phyloP scores from a whole-genome alignment of 139 green algal species.

The Zygnema cylindricum region DNA sequence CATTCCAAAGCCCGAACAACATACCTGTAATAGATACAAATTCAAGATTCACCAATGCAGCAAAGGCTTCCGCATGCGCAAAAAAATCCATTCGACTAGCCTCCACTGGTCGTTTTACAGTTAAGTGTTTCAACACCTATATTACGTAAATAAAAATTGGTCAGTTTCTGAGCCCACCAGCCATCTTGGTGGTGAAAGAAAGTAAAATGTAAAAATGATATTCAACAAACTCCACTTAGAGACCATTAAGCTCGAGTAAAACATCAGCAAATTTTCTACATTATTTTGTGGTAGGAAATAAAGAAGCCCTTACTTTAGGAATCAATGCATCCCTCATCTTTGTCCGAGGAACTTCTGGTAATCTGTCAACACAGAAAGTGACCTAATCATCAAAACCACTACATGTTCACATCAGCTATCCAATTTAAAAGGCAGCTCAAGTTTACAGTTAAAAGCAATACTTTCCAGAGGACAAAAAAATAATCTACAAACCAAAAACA shows the following conservation, averaged over 20 bases:
- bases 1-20: too few relatives aligned
- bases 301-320: constrained; percentile 33
- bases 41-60: constrained; percentile 65
- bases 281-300: neutral
- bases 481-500: too few relatives aligned
- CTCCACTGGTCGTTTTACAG: constrained; percentile 63
- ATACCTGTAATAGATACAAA: constrained; percentile 66
- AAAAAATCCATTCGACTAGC: constrained; percentile 70
- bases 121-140: constrained; percentile 71
- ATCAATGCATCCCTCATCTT: constrained; percentile 68
- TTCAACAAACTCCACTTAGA: neutral
- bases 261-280: neutral
- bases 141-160: neutral
- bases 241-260: neutral
- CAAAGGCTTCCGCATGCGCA: constrained; percentile 74
- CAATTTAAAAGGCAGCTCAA: too few relatives aligned
- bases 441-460: too few relatives aligned
- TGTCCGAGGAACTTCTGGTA: constrained; percentile 46
- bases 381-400: too few relatives aligned
- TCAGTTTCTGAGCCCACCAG: too few relatives aligned
- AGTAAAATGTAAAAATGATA: neutral
- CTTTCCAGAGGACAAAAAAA: too few relatives aligned
- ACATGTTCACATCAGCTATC: too few relatives aligned
- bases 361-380: neutral
- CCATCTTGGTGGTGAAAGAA: neutral